These are phyloP conservation scores for Fusarium graminum DNA, from an alignment of 2,329 filamentous ascomycete species.

Conservation along the genomic window DNA sequence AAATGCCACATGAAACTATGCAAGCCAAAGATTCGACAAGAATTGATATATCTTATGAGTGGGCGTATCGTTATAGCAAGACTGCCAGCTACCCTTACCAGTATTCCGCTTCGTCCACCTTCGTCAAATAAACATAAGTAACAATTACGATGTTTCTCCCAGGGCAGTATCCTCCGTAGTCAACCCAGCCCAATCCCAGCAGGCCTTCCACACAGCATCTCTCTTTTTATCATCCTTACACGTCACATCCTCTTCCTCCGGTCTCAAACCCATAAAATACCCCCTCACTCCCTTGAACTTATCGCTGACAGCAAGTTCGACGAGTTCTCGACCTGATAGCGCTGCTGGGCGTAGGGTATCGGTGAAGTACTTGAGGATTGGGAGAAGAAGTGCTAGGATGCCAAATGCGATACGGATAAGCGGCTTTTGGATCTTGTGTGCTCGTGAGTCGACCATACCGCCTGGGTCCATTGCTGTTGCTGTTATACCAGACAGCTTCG, in stretches of 20 bases:
- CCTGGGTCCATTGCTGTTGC: slow-evolving; percentile 44
- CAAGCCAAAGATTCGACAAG: no score
- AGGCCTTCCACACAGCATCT: slow-evolving; percentile 29
- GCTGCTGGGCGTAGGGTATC: slow-evolving; percentile 21
- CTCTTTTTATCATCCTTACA: slow-evolving; percentile 13
- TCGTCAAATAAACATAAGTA: no score
- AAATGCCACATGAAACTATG: no score
- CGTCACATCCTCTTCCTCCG: neutral
- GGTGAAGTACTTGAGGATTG: slow-evolving; percentile 22
- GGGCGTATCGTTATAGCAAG: no score
- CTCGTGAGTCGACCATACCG: slow-evolving; percentile 43
- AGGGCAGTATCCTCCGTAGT: slow-evolving; percentile 29
- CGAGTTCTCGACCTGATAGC: slow-evolving; percentile 34
- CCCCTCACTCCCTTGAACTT: slow-evolving; percentile 9
- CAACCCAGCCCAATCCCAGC: slow-evolving; percentile 38
- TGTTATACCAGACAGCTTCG: slow-evolving; percentile 38
- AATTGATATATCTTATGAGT: no score
- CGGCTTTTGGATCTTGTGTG: slow-evolving; percentile 27
- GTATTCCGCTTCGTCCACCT: no score
- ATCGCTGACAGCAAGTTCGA: slow-evolving; percentile 27
- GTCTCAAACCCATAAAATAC: slow-evolving; percentile 25
- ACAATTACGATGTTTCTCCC: neutral
- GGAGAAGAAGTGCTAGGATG: neutral
- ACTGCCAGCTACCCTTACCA: no score
- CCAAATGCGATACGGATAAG: slow-evolving; percentile 3